A percentile compares a stretch with the other conserved stretches of the same genome.
Conservation (phyloP, 495 filamentous ascomycete genomes). For the Aspergillus diversus region DNA sequence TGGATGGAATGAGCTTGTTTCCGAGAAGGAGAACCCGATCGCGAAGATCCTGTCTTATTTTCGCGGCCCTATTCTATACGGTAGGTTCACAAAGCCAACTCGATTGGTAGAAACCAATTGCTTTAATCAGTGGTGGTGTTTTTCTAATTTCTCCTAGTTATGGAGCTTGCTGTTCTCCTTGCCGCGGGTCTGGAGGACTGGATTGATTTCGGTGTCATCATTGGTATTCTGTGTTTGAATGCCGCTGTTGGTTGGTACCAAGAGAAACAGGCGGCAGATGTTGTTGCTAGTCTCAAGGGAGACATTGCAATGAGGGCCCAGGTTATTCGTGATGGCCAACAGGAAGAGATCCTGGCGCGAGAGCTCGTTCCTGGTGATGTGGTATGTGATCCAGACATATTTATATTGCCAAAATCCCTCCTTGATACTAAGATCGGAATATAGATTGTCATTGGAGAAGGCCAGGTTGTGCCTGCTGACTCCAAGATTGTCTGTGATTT, state of each 20-base stretch:
- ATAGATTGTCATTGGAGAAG: slow-evolving; percentile 67
- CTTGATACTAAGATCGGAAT: slow-evolving; percentile 35
- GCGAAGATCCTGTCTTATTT: slow-evolving; percentile 76
- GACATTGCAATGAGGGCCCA: slow-evolving; percentile 77
- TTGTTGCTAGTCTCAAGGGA: slow-evolving; percentile 77
- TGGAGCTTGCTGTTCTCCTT: slow-evolving; percentile 78
- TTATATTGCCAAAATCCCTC: background rate
- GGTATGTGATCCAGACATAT: slow-evolving; percentile 49
- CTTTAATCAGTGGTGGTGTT: background rate
- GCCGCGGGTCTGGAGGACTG: slow-evolving; percentile 76
- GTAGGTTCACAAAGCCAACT: slow-evolving; percentile 44
- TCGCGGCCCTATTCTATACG: slow-evolving; percentile 79
- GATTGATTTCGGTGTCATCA: slow-evolving; percentile 84
- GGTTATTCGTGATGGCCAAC: slow-evolving; percentile 66
- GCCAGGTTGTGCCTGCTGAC: slow-evolving; percentile 72
- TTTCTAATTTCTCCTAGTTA: slow-evolving; percentile 56
- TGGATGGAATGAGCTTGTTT: slow-evolving; percentile 73
- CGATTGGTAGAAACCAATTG: background rate
- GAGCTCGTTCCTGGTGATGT: slow-evolving; percentile 82
- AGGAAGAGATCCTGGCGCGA: slow-evolving; percentile 70
- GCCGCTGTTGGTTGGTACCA: slow-evolving; percentile 81
- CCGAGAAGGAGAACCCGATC: slow-evolving; percentile 75
- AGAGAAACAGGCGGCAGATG: slow-evolving; percentile 81
- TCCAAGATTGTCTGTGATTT: slow-evolving; percentile 73
- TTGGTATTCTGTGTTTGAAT: slow-evolving; percentile 76